phyloP scores from a whole-genome alignment of 148 eudicot species.

The Dianthus caryophyllus region DNA sequence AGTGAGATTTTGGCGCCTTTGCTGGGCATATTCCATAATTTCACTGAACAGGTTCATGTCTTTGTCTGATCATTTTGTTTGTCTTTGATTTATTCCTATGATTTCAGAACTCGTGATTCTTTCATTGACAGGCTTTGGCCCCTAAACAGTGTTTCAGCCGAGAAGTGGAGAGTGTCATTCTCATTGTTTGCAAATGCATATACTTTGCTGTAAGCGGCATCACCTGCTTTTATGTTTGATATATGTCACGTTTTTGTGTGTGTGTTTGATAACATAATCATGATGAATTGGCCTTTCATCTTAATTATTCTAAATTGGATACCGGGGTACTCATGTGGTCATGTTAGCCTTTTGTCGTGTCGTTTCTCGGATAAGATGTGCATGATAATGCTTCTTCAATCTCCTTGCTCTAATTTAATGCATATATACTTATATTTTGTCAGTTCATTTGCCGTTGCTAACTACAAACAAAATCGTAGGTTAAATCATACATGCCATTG shows the following conservation, averaged over 20 bases:
- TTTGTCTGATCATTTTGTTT: constrained; percentile 2
- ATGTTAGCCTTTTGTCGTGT: not conserved
- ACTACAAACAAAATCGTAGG: constrained; percentile 38
- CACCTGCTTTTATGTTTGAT: not conserved
- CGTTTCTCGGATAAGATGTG: not conserved
- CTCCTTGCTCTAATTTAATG: not conserved
- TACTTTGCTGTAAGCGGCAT: constrained; percentile 54
- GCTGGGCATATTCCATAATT: constrained; percentile 43
- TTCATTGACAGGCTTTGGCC: constrained; percentile 35
- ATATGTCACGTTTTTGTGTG: not conserved
- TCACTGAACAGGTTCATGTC: constrained; percentile 42
- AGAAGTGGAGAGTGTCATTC: constrained; percentile 52
- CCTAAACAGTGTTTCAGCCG: constrained; percentile 24
- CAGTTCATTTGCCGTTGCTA: constrained; percentile 8
- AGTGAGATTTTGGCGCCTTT: constrained; percentile 60
- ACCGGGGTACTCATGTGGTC: too few species aligned
- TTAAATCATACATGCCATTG: constrained; percentile 77
- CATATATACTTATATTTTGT: constrained; percentile 5
- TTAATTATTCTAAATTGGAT: too few species aligned
- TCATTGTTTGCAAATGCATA: constrained; percentile 54
- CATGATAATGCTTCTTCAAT: not conserved
- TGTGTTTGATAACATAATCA: not conserved
- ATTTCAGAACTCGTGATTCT: not conserved
- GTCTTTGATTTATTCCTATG: not conserved
- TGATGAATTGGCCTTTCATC: not conserved